Evolutionary conservation across 2,329 filamentous ascomycete genomes (phyloP).

Genomic region (Curvularia hawaiiensis): DNA sequence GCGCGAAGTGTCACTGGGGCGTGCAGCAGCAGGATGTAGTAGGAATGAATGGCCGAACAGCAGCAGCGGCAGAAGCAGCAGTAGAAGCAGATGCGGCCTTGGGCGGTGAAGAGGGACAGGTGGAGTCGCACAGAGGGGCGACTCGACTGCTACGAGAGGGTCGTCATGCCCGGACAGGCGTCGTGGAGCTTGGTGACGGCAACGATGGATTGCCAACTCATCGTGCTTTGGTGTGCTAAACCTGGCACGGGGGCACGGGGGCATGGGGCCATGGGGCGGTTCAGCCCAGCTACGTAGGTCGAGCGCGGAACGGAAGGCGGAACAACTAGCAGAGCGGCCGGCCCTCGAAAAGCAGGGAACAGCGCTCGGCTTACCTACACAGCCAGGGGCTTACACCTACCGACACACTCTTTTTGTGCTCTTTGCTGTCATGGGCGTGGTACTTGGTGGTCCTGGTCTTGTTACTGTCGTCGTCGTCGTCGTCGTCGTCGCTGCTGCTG

Average conservation of each 20-base stretch:
- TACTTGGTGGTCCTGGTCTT: background rate
- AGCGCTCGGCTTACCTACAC: background rate
- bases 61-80: background rate
- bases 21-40: background rate
- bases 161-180: conserved; percentile 2
- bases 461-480: background rate
- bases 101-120: conserved; percentile 10
- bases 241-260: conserved; percentile 10
- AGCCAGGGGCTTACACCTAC: background rate
- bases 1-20: conserved; percentile 3
- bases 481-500: background rate
- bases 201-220: conserved; percentile 18
- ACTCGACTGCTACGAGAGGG: conserved; percentile 13
- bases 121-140: conserved; percentile 17
- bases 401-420: background rate
- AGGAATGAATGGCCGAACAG: background rate
- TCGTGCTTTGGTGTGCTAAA: conserved; percentile 22
- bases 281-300: conserved; percentile 12
- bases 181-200: conserved; percentile 14
- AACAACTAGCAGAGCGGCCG: background rate
- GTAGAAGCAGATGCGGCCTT: conserved; percentile 10
- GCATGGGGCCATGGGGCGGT: background rate
- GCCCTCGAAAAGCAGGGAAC: conserved; percentile 10
- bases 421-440: background rate
- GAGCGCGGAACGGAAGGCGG: conserved; percentile 16